phyloP scores from a whole-genome alignment of 2,329 filamentous ascomycete genomes.

The Ploettnerulaceae sp. region DNA sequence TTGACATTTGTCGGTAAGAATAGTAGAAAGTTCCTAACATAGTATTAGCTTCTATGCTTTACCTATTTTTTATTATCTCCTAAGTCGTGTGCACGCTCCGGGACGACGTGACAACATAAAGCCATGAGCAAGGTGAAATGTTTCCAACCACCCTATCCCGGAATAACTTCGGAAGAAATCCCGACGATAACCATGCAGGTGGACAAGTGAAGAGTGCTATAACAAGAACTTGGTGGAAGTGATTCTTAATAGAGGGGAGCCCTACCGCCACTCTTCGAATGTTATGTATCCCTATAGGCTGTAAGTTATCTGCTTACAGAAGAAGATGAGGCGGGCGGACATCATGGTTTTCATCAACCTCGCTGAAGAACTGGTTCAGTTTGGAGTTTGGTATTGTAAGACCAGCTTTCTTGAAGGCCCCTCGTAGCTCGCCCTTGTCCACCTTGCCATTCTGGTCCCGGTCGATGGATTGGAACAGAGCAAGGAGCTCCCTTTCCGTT shows the following conservation, averaged over 20 bases:
- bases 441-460: conserved; percentile 78
- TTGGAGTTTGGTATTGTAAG: conserved; percentile 72
- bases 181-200: no score
- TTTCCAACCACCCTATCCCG: no score
- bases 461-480: conserved; percentile 84
- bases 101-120: not conserved
- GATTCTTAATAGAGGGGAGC: not conserved
- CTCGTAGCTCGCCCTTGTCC: conserved; percentile 76
- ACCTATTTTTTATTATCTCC: no score
- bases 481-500: conserved; percentile 76
- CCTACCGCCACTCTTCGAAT: conserved; percentile 96
- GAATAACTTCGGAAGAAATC: no score
- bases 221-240: not conserved
- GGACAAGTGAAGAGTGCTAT: not conserved
- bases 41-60: conserved; percentile 6
- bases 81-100: not conserved
- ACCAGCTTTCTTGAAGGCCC: conserved; percentile 73
- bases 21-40: conserved; percentile 76
- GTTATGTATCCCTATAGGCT: conserved; percentile 56
- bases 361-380: conserved; percentile 78
- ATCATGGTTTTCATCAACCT: conserved; percentile 87
- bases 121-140: no score
- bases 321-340: conserved; percentile 16
- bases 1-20: conserved; percentile 69
- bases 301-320: not conserved